A percentile compares a stretch with the other conserved stretches of the same genome.
These are phyloP conservation scores for Lagerstroemia speciosa DNA, from an alignment of 345 rosid species.

Conservation along the genomic window DNA sequence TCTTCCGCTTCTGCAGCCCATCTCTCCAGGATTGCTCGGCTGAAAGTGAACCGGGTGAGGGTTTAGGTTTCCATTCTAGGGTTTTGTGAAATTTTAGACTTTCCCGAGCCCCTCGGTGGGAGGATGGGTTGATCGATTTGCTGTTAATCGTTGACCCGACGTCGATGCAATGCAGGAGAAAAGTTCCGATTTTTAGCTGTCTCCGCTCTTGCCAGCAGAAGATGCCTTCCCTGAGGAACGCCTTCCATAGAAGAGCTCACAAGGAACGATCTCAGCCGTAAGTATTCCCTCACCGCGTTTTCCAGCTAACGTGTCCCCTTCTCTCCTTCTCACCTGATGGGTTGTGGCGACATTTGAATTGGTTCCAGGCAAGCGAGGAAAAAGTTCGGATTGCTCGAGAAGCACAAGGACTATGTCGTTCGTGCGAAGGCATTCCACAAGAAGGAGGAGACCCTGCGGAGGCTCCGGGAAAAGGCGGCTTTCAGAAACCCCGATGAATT, in stretches of 20 bases:
- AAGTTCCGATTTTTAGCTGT: not conserved
- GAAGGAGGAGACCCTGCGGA: constrained; percentile 62
- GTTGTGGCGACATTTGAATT: not conserved
- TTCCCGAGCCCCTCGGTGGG: not conserved
- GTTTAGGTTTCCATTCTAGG: not conserved
- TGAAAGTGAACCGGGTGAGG: not conserved
- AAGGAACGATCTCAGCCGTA: constrained; percentile 92
- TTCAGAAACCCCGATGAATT: constrained; percentile 82
- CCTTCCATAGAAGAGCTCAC: constrained; percentile 56
- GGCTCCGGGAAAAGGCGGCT: constrained; percentile 75
- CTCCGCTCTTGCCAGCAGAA: not conserved
- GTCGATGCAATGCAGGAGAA: not conserved
- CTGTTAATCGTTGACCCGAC: not conserved
- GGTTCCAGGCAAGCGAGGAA: constrained; percentile 50
- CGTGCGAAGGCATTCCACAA: constrained; percentile 67
- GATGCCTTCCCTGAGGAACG: constrained; percentile 77
- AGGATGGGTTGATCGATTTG: not conserved
- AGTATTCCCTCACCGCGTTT: constrained; percentile 15
- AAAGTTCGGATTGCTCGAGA: constrained; percentile 72
- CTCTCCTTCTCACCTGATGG: not conserved
- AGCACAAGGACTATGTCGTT: constrained; percentile 82
- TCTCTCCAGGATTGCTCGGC: not conserved
- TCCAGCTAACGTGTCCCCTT: not conserved
- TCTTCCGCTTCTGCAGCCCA: not conserved
- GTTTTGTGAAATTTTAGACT: not conserved